A percentile compares a stretch with the other conserved stretches of the same genome.
phyloP scores from a whole-genome alignment of 2,329 filamentous ascomycete species.

The Aureobasidium sp. region DNA sequence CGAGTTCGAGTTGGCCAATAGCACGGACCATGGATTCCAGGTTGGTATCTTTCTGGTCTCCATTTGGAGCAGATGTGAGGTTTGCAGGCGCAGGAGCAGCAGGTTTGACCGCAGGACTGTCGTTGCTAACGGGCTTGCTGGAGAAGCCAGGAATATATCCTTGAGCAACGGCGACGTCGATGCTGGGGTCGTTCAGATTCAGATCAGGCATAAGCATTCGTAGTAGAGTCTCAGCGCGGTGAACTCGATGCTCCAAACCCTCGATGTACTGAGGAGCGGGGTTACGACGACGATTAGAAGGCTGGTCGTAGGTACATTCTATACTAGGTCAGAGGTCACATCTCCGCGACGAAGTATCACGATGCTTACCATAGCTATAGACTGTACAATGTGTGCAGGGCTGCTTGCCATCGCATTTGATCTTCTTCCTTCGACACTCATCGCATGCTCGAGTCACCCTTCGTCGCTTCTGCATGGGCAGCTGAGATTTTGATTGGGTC shows the following conservation, averaged over 20 bases:
- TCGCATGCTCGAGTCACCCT: conserved; percentile 88
- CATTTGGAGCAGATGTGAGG: conserved; percentile 25
- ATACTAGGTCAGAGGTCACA: conserved; percentile 5
- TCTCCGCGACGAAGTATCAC: not conserved
- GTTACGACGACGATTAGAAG: conserved; percentile 83
- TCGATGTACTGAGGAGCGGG: conserved; percentile 91
- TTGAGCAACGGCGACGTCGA: conserved; percentile 61
- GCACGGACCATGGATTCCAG: conserved; percentile 93
- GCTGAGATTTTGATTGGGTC: conserved; percentile 20
- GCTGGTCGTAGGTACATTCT: conserved; percentile 96
- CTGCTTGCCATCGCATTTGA: conserved; percentile 50
- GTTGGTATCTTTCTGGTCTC: conserved; percentile 55
- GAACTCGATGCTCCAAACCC: conserved; percentile 72
- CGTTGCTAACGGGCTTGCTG: conserved; percentile 14
- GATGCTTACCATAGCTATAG: conserved; percentile 82
- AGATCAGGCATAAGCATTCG: conserved; percentile 75
- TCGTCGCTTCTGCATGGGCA: conserved; percentile 54
- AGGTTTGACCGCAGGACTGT: not conserved
- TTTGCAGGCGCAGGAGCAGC: conserved; percentile 20
- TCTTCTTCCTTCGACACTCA: conserved; percentile 67
- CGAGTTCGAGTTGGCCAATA: conserved; percentile 82
- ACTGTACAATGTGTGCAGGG: conserved; percentile 84
- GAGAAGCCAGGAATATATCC: conserved; percentile 32
- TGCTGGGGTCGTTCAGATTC: conserved; percentile 74
- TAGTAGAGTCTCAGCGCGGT: conserved; percentile 74